phyloP scores from a whole-genome alignment of 78 protist genomes.

The Isochrysis galbana region DNA sequence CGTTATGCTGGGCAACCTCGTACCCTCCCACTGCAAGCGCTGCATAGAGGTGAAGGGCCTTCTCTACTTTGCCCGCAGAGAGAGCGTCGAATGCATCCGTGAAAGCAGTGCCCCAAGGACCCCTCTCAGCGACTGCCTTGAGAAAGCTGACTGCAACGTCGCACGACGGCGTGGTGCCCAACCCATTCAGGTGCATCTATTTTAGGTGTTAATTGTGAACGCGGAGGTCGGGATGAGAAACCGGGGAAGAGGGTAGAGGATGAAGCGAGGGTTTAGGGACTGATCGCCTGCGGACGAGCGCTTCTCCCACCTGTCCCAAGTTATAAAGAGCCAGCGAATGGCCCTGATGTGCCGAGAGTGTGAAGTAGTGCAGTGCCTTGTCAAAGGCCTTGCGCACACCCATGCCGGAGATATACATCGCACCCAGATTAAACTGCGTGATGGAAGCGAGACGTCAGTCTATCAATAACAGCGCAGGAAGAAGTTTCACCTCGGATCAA shows the following conservation, averaged over 20 bases:
- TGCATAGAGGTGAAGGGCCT: slow-evolving; percentile 61
- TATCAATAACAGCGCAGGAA: neutral
- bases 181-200: slow-evolving; percentile 36
- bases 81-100: slow-evolving; percentile 55
- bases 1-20: slow-evolving; percentile 80
- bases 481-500: neutral
- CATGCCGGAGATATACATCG: slow-evolving; percentile 40
- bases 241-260: too few species aligned
- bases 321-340: slow-evolving; percentile 59
- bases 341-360: slow-evolving; percentile 48
- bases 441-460: too few species aligned
- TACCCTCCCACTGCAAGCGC: slow-evolving; percentile 76
- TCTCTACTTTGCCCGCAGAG: slow-evolving; percentile 54
- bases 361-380: slow-evolving; percentile 56
- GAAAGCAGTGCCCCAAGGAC: slow-evolving; percentile 51
- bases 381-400: slow-evolving; percentile 47
- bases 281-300: too few species aligned
- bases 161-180: slow-evolving; percentile 49
- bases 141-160: slow-evolving; percentile 46
- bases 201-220: too few species aligned
- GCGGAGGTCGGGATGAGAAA: too few species aligned
- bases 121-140: slow-evolving; percentile 71
- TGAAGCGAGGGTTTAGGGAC: too few species aligned
- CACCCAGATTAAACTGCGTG: slow-evolving; percentile 54
- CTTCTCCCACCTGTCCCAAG: too few species aligned